Evolutionary conservation across 2,329 filamentous ascomycete species (phyloP).

Genomic region (Nemania sp.): DNA sequence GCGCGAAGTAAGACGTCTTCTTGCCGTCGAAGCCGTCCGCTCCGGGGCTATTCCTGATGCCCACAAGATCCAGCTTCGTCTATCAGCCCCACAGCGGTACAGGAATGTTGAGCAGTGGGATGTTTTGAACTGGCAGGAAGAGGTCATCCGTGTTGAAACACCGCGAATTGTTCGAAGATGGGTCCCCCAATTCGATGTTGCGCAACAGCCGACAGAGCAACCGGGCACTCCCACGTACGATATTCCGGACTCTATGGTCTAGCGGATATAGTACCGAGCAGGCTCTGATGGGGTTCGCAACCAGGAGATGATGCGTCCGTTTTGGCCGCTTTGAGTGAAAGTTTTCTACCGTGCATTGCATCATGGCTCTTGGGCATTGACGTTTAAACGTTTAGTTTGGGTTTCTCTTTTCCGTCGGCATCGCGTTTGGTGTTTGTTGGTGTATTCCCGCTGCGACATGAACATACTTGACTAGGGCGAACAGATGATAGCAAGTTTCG

Average conservation of each 20-base stretch:
- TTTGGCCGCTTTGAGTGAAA: conserved; percentile 20
- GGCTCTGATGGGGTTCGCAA: conserved; percentile 28
- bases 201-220: conserved; percentile 25
- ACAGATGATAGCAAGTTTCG: conserved; percentile 10
- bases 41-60: conserved; percentile 42
- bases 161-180: conserved; percentile 50
- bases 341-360: conserved; percentile 34
- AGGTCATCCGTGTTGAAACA: conserved; percentile 45
- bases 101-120: conserved; percentile 49
- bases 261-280: conserved; percentile 26
- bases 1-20: conserved; percentile 59
- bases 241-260: conserved; percentile 38
- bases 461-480: conserved; percentile 31
- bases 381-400: conserved; percentile 31
- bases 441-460: conserved; percentile 34
- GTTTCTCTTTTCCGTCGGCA: conserved; percentile 38
- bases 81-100: conserved; percentile 46
- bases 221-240: conserved; percentile 27
- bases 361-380: conserved; percentile 32
- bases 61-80: conserved; percentile 40
- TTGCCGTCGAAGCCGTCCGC: conserved; percentile 48
- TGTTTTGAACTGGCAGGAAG: conserved; percentile 55
- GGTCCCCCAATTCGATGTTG: conserved; percentile 43
- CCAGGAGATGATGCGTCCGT: conserved; percentile 29
- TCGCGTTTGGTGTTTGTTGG: conserved; percentile 40